Percentiles rank a stretch among this genome's conserved stretches.
phyloP scores from a whole-genome alignment of 1,284 basidiomycete species.

The Ceratobasidium sp. region DNA sequence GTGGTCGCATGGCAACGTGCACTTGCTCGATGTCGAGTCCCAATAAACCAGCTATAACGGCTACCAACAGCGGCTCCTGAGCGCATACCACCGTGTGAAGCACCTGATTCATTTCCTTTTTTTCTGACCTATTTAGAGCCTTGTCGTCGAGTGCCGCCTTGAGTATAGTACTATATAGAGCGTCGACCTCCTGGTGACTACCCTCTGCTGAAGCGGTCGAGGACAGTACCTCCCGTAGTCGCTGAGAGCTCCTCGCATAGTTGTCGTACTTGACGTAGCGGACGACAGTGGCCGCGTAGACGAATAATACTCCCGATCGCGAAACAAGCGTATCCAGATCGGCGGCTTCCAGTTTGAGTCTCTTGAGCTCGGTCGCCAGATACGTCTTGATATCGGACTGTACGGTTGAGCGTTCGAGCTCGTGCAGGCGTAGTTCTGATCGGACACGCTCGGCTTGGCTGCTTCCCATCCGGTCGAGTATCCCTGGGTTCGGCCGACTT shows the following conservation, averaged over 20 bases:
- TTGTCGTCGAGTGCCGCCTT: neutral
- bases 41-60: neutral
- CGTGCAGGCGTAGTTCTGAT: conserved; percentile 19
- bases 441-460: neutral
- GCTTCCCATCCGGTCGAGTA: neutral
- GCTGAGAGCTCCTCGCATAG: neutral
- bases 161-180: neutral
- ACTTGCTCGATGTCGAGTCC: neutral
- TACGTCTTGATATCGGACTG: conserved; percentile 39
- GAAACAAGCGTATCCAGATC: neutral
- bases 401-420: conserved; percentile 33
- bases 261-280: neutral
- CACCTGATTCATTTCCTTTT: neutral
- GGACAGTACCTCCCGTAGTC: too few relatives aligned
- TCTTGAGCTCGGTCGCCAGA: too few relatives aligned
- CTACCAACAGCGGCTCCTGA: neutral
- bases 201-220: neutral
- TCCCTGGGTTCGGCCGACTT: neutral
- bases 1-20: neutral
- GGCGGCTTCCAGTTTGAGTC: neutral
- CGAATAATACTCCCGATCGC: neutral
- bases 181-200: neutral
- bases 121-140: neutral
- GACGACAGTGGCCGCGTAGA: neutral
- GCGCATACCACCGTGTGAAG: conserved; percentile 5